phyloP scores from a whole-genome alignment of 352 stramenopile genomes.

The Pythium utonaiense region DNA sequence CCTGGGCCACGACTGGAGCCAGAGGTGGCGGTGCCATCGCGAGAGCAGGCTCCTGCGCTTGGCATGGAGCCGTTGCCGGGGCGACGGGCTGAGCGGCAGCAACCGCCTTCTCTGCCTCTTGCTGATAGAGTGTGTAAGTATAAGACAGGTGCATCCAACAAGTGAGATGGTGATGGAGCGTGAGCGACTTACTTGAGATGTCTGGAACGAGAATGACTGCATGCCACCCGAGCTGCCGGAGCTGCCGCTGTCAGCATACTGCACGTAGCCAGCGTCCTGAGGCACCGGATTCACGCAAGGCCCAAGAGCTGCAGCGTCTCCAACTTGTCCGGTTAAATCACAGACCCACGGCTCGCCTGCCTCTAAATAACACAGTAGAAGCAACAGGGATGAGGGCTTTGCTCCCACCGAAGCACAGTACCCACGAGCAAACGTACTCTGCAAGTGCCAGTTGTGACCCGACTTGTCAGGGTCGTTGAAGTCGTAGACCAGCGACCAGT shows the following conservation, averaged over 20 bases:
- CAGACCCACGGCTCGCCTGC: conserved; percentile 43
- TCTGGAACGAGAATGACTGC: conserved; percentile 70
- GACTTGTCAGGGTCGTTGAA: conserved; percentile 90
- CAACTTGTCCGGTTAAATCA: conserved; percentile 39
- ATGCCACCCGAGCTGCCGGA: conserved; percentile 22
- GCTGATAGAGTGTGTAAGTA: conserved; percentile 1
- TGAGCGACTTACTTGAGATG: conserved; percentile 43
- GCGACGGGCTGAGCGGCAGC: not conserved
- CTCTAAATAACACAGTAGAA: conserved; percentile 41
- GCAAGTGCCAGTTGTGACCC: conserved; percentile 62
- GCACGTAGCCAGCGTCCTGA: conserved; percentile 48
- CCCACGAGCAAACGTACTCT: conserved; percentile 45
- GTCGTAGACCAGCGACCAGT: conserved; percentile 90
- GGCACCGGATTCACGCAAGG: conserved; percentile 62
- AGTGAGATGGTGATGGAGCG: too few relatives aligned
- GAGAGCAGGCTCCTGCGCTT: conserved; percentile 9
- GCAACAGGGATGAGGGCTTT: too few relatives aligned
- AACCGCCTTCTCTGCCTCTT: conserved; percentile 21
- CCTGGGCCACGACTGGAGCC: not conserved
- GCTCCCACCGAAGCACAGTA: too few relatives aligned
- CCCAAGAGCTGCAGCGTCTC: conserved; percentile 33
- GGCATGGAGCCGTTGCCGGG: not conserved
- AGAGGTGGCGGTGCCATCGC: conserved; percentile 8
- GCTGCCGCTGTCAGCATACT: conserved; percentile 38
- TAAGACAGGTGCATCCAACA: too few relatives aligned